Evolutionary conservation across 2,329 filamentous ascomycete species (phyloP), one percentile per base, ranked within the genome.

Genomic region (Penicillium sp.): DNA sequence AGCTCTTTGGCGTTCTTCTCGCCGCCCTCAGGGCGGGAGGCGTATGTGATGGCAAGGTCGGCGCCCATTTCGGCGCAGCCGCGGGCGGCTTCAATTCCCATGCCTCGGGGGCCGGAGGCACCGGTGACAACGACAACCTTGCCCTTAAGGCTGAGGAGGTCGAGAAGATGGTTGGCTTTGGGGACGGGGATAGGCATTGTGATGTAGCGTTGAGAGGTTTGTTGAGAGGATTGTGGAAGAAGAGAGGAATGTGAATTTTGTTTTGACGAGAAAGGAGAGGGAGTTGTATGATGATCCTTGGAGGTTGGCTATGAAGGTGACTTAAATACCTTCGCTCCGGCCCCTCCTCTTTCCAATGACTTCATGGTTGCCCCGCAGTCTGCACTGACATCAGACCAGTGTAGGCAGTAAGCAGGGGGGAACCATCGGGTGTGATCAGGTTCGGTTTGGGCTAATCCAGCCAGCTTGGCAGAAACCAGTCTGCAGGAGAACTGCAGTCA

Each of bases 1-100:
- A 86, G 75, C 63, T 83, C 80, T 67, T 81, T 77, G 53, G 81
- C 82, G 72, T 85, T 86, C 75, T 82, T 81, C 72, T 84, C 77
- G 52, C 80, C 82, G 41, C 82, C 82, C 50, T 80, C 72, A 1
- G 78, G 71, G 41, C 81, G 80, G 12, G 80, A 82, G 54, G 81
- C 69, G 72, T 86, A 85, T 59, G 87, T 91, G 69, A 85, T 78
- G 65, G 81, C 82, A 30, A 85, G 67, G 66, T 83, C 75, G 61
- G 81, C 81, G 46, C 81, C 81, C 72, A 81, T 80, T 68, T 85
- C 81, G 53, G 81, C 81, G 64, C 78, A 81, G 58, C 80, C 81
- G 42, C 81, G 81, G 41, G 82, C 82, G 52, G 81, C 82, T 67
- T 84, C 82, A 52, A 83, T 84, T 52, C 83, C 83, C 74, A 86